Conservation (phyloP, 306 rosid genomes). For the Prunus mira region DNA sequence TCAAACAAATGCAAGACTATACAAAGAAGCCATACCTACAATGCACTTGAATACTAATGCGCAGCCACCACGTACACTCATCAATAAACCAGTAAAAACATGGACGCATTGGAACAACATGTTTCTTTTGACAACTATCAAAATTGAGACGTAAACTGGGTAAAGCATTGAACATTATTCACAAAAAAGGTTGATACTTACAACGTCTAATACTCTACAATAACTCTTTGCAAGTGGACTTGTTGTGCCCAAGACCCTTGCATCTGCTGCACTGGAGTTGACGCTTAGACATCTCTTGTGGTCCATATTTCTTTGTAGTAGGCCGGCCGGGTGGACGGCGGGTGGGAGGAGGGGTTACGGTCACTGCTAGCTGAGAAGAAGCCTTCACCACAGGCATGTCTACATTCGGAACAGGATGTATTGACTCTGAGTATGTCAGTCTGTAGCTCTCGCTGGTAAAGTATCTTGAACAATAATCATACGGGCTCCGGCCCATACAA, state of each 20-base stretch:
- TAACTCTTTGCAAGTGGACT: conserved; percentile 82
- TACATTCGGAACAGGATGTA: conserved; percentile 48
- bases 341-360: conserved; percentile 91
- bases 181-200: conserved; percentile 26
- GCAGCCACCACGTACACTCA: not conserved
- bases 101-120: not conserved
- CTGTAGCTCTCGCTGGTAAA: conserved; percentile 73
- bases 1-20: not conserved
- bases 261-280: conserved; percentile 94
- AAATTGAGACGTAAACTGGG: not conserved
- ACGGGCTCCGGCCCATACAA: conserved; percentile 57
- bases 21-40: conserved; percentile 1
- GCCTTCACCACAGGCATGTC: conserved; percentile 46
- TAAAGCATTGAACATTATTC: not conserved
- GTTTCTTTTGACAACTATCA: not conserved
- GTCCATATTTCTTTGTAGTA: conserved; percentile 61
- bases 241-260: conserved; percentile 95
- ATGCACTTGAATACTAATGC: not conserved
- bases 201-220: conserved; percentile 31
- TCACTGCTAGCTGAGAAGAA: conserved; percentile 47
- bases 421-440: conserved; percentile 70
- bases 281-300: conserved; percentile 68
- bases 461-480: conserved; percentile 87
- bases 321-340: conserved; percentile 97
- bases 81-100: conserved; percentile 1